These are phyloP conservation scores for Yamadazyma aaseri DNA, from an alignment of 1,139 yeast genomes.

Conservation along the genomic window DNA sequence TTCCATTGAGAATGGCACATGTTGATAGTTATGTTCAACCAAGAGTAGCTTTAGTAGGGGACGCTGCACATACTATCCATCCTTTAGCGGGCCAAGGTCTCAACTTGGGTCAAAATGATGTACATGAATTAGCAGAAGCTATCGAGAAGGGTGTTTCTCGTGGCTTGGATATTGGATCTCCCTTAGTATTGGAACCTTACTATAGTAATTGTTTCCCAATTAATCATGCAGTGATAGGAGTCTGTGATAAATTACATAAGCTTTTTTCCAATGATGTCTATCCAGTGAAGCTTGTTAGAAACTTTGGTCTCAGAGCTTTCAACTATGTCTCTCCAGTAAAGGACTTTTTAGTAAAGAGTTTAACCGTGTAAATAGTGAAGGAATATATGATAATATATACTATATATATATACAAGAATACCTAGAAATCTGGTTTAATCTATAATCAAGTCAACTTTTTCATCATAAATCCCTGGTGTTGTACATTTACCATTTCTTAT, in stretches of 20 bases:
- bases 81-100: conserved; percentile 98
- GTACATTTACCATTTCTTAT: conserved; percentile 53
- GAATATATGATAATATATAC: background rate
- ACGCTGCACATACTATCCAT: conserved; percentile 97
- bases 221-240: conserved; percentile 80
- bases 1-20: conserved; percentile 86
- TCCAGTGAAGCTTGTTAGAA: conserved; percentile 74
- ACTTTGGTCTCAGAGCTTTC: conserved; percentile 70
- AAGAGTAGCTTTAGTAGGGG: conserved; percentile 89
- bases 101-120: conserved; percentile 98
- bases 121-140: conserved; percentile 64
- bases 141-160: conserved; percentile 68
- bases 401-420: background rate
- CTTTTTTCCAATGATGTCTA: conserved; percentile 71
- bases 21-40: conserved; percentile 86
- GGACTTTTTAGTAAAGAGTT: conserved; percentile 37
- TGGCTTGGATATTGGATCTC: conserved; percentile 86
- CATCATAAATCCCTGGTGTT: conserved; percentile 49
- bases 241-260: conserved; percentile 90
- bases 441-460: conserved; percentile 43
- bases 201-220: conserved; percentile 77
- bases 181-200: conserved; percentile 82
- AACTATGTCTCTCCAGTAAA: conserved; percentile 66
- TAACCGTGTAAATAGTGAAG: conserved; percentile 7
- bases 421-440: no score